phyloP scores from a whole-genome alignment of 352 stramenopile genomes.

The Albugo laibachii region DNA sequence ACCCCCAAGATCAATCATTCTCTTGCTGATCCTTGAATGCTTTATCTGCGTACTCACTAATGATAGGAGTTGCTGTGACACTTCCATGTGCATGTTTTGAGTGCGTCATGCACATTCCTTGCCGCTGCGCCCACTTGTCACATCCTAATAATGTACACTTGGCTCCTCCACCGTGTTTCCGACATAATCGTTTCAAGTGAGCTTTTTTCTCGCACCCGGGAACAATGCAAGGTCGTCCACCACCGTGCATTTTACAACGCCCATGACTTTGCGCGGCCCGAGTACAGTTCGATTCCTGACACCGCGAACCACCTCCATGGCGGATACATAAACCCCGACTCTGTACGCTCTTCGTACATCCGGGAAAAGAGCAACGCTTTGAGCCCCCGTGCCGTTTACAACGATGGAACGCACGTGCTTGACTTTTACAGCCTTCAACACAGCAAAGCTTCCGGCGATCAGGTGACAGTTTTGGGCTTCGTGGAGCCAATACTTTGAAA shows the following conservation, averaged over 20 bases:
- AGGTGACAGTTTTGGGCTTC: neutral
- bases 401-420: slow-evolving; percentile 6
- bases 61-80: neutral
- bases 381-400: slow-evolving; percentile 9
- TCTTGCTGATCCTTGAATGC: too few relatives aligned
- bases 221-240: slow-evolving; percentile 5
- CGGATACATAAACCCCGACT: slow-evolving; percentile 29
- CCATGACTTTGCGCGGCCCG: slow-evolving; percentile 53
- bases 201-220: slow-evolving; percentile 7
- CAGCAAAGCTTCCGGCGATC: slow-evolving; percentile 3
- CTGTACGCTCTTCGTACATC: slow-evolving; percentile 7
- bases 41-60: too few relatives aligned
- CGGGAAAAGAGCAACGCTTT: slow-evolving; percentile 4
- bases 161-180: slow-evolving; percentile 58
- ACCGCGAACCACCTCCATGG: slow-evolving; percentile 9
- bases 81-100: slow-evolving; percentile 21
- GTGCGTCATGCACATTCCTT: slow-evolving; percentile 75
- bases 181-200: slow-evolving; percentile 50
- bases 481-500: too few relatives aligned
- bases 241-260: slow-evolving; percentile 7
- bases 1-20: too few relatives aligned
- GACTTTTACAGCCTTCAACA: slow-evolving; percentile 2
- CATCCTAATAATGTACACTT: slow-evolving; percentile 48
- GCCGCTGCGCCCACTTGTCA: slow-evolving; percentile 68
- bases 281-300: slow-evolving; percentile 2